Evolutionary conservation across 495 filamentous ascomycete genomes (phyloP), one percentile per base, ranked within the genome.

Genomic region (Penicillium robsamsonii): DNA sequence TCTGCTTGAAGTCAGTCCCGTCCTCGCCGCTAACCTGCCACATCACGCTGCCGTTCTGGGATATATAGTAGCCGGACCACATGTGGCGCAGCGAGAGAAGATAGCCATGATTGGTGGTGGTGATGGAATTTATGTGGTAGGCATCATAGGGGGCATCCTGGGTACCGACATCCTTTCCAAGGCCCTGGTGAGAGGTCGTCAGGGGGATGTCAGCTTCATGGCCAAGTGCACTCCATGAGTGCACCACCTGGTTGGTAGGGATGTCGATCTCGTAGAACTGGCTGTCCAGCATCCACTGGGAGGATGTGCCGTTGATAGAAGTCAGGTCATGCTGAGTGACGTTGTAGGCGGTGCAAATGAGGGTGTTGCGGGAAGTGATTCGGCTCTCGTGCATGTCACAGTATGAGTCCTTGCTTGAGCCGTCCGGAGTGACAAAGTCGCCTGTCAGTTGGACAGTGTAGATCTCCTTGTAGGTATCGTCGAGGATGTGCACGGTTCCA

Each of bases 311-410:
- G 22, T 74, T 74, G 42, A 75, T 66, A 10, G 67, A 62, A 1
- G 73, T 75, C 54, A 82, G 54, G 55, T 84, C 79, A 15, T 73
- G 66, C 25, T 69, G 71, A 15, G 79, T 79, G 13, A 75, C 66
- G 48, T 83, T 78, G 59, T 84, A 84, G 12, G 79, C 75, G n/a
- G 78, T 77, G 29, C 82, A 78, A 10, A 83, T 66, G 29, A 82
- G 65, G 1, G 81, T 85, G 53, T 80, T 71, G 29, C 77, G 70
- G 5, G 62, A 44, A 12, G 77, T 79, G 42, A 81, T 64, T 18
- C 68, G 70, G 29, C 77, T 76, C 63, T 82, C 79, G 57, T 82
- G 79, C 9, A 79, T 49, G 51, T 77, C 75, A 46, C 71, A 70
- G 53, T 71, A 73, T 0, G 67, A 73, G 17, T 64, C 65, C n/a